Base-by-base conservation (phyloP, 257 asterid genomes). In the Primulina huaijiensis region DNA sequence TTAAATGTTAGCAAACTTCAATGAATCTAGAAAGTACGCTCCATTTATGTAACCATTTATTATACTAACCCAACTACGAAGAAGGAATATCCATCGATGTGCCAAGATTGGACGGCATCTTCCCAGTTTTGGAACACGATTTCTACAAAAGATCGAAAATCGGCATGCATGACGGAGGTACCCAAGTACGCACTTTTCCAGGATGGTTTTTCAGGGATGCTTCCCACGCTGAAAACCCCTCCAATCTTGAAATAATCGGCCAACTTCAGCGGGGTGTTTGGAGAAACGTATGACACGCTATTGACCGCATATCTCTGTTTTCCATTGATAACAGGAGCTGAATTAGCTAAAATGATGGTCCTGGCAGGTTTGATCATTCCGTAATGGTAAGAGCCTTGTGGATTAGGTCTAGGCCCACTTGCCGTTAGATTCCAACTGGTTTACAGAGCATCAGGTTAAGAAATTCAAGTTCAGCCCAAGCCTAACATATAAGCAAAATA, bases 371-470 rank as follows among this genome's bases (percentile, higher is more conserved):
- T 89, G 86, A 91, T 85, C 90, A 81, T 20, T 52, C 99, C 97
- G 14, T 94, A 94, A 68, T 89, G 99, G 83, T 91, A 94, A 1
- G 99, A 94, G 50, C 99, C 99, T 78, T 94, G 99, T 16, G 99
- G 97, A 62, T 94, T 94, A 3, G 97, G 99, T 71, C 99, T 84
- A 7, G 99, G 97, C n/a, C 93, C 97, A 68, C 95, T 94, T 5
- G 99, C 97, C 3, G 96, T 89, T 62, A 94, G 79, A 68, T 94
- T 88, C 85, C 89, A 78, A 12, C 99, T 90, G 89, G 65, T 79
- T n/a, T 61, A 46, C 77, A n/a, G 78, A 75, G 17, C 75, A 81
- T 63, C 67, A 72, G 50, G 65, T 25, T 43, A 50, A 72, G 74
- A 64, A 33, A 27, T 19, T 57, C 58, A 57, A 58, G 66, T 69